A percentile compares a stretch with the other conserved stretches of the same genome.
Evolutionary conservation across 176 grass and related monocot species (phyloP).

Genomic region (Leersia perrieri): DNA sequence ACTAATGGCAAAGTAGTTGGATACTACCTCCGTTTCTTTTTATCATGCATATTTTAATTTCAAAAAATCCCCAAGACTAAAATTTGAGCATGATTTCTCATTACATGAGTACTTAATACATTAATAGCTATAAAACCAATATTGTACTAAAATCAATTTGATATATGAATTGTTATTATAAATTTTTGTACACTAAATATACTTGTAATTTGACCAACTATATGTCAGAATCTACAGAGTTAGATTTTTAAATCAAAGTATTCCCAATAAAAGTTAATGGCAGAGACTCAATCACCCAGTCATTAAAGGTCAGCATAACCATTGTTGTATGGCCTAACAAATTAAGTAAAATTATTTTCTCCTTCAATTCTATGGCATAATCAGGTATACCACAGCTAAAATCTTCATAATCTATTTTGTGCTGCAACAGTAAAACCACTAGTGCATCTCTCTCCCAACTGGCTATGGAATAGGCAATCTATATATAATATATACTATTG

Average conservation of each 20-base stretch:
- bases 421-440: not conserved
- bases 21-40: not conserved
- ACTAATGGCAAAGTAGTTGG: slow-evolving; percentile 16
- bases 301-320: not conserved
- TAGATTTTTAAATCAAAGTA: no score
- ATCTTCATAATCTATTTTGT: no score
- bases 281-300: not conserved
- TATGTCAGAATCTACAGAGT: no score
- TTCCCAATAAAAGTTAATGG: no score
- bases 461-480: not conserved
- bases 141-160: not conserved
- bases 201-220: no score
- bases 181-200: no score
- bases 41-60: not conserved
- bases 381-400: not conserved
- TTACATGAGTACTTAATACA: no score
- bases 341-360: not conserved
- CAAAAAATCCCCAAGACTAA: not conserved
- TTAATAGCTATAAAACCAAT: not conserved
- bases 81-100: not conserved
- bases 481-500: not conserved
- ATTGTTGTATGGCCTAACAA: not conserved
- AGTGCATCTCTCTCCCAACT: not conserved
- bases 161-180: not conserved
- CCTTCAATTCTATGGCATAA: not conserved